Base-by-base conservation (phyloP, 345 rosid genomes). In the Aquilaria malaccensis region DNA sequence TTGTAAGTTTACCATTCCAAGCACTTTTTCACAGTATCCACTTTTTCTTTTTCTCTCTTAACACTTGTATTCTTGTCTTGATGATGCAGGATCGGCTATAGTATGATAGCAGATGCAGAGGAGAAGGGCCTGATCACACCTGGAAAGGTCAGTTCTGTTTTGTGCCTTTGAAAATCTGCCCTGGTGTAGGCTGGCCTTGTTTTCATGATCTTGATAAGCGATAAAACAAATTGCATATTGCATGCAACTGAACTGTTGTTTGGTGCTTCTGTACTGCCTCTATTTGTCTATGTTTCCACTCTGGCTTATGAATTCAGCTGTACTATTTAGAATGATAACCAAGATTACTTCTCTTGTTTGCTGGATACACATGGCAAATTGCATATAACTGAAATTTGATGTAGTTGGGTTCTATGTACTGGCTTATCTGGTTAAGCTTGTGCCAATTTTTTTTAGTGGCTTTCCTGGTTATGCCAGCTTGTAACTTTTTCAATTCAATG, bases 31-130 rank as follows among this genome's bases (percentile, higher is more conserved):
- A 33, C 43, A 33, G 41, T 41, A 29, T 2, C 22, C 46, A 54
- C 41, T 41, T 56, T 15, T 30, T 45, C 15, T 13, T 1, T 5
- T 13, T 29, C 0, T n/a, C 12, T 53, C 15, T 30, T 2, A 51
- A 55, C 33, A n/a, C 14, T 59, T 12, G 50, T 4, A 52, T 6
- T 9, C 65, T 33, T 59, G 47, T 45, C 12, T 7, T 47, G 5
- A 2, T 67, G 32, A 29, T 70, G 74, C 76, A 91, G 95, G 85
- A 91, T 91, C 80, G 96, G 88, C 52, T 88, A 84, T 51, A 88
- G 95, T 59, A 88, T 91, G 98, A 88, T 88, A 65, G 45, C 83
- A 29, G 98, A 91, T 81, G 98, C 98, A 2, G 92, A 88, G 74
- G 75, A 69, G 2, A 77, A 84, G 66, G 96, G 90, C 60, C 84